phyloP scores from a whole-genome alignment of 768 basidiomycete genomes.

The Serendipita sp. region DNA sequence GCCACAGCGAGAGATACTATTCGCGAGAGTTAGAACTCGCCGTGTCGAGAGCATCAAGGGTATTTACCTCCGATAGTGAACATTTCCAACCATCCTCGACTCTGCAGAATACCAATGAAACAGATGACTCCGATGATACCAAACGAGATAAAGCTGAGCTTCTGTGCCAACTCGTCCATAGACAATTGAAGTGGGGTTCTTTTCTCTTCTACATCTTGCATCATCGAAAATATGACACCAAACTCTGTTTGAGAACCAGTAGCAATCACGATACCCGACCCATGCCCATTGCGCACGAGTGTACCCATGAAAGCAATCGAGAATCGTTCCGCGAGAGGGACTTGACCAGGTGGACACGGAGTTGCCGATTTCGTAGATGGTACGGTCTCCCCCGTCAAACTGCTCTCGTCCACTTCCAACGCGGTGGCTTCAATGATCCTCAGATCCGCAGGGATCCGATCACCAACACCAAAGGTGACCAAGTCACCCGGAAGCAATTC shows the following conservation, averaged over 20 bases:
- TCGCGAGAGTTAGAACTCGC: not conserved
- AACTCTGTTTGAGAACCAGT: conserved; percentile 82
- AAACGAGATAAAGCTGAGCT: conserved; percentile 78
- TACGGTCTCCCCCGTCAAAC: conserved; percentile 82
- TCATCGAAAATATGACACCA: conserved; percentile 92
- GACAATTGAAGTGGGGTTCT: conserved; percentile 81
- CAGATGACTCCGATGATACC: conserved; percentile 90
- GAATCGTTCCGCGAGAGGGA: conserved; percentile 63
- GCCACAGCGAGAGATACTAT: conserved; percentile 95
- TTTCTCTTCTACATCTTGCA: conserved; percentile 92
- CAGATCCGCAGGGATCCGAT: conserved; percentile 87
- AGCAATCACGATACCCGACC: conserved; percentile 73
- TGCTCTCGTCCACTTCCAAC: conserved; percentile 90
- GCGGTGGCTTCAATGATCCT: conserved; percentile 68
- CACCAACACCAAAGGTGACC: conserved; percentile 76
- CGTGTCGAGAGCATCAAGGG: conserved; percentile 6
- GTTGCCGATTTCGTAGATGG: conserved; percentile 32
- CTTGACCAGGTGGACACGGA: conserved; percentile 24
- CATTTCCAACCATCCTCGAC: conserved; percentile 88
- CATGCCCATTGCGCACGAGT: conserved; percentile 79
- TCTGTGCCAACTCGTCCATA: conserved; percentile 95
- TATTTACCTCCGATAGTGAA: conserved; percentile 89
- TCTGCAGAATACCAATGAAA: conserved; percentile 73
- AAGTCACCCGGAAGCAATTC: conserved; percentile 94
- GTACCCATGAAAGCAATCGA: conserved; percentile 96